Conservation (phyloP, 352 stramenopile genomes). For the Globisporangium apiculatum region DNA sequence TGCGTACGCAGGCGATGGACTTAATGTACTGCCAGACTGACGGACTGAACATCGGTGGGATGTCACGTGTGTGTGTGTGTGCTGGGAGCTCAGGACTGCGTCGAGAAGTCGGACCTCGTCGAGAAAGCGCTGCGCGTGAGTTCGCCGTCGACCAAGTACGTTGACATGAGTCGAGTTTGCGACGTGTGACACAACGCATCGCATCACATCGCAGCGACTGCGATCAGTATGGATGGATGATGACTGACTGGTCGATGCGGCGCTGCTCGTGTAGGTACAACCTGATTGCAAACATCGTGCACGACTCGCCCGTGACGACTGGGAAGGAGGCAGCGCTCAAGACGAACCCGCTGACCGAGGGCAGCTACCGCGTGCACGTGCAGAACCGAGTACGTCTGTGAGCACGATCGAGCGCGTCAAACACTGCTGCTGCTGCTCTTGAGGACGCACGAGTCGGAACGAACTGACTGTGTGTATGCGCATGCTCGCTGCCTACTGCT, state of each 20-base stretch:
- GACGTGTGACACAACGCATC: no score
- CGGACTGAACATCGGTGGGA: neutral
- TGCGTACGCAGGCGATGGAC: no score
- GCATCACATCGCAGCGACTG: no score
- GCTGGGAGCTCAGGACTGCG: slow-evolving; percentile 42
- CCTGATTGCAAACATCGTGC: slow-evolving; percentile 96
- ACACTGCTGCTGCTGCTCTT: neutral
- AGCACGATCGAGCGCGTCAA: no score
- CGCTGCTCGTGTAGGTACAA: slow-evolving; percentile 89
- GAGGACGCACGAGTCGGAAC: neutral
- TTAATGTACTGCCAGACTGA: no score
- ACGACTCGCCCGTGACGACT: slow-evolving; percentile 92
- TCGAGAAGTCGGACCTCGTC: slow-evolving; percentile 76
- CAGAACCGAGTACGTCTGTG: slow-evolving; percentile 78
- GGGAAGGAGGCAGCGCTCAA: slow-evolving; percentile 84
- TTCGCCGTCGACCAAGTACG: slow-evolving; percentile 61
- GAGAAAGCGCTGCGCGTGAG: slow-evolving; percentile 48
- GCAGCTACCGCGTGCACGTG: slow-evolving; percentile 95
- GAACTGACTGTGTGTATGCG: neutral
- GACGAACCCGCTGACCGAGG: slow-evolving; percentile 92
- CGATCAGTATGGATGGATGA: no score
- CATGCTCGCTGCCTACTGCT: no score
- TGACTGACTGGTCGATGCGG: neutral
- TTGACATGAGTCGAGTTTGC: neutral
- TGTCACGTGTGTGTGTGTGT: neutral